A percentile compares a stretch with the other conserved stretches of the same genome.
Evolutionary conservation across 345 rosid genomes (phyloP).

Genomic region (Eucalyptus tenuipes): DNA sequence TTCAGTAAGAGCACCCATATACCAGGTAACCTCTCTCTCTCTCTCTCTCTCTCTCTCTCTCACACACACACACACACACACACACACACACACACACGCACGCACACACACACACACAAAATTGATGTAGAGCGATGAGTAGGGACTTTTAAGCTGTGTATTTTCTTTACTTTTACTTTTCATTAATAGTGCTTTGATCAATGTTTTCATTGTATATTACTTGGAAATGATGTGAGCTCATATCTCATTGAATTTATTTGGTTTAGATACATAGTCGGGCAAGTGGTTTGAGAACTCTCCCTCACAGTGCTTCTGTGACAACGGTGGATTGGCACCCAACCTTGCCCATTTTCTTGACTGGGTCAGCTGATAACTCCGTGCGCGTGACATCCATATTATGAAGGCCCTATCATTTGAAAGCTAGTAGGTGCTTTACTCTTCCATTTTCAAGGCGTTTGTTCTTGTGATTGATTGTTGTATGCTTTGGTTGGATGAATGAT

Average conservation of each 20-base stretch:
- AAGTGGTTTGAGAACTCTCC: conserved; percentile 41
- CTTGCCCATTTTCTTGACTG: conserved; percentile 55
- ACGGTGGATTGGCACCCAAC: conserved; percentile 78
- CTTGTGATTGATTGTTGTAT: not conserved
- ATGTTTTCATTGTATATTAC: not conserved
- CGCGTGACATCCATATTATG: conserved; percentile 39
- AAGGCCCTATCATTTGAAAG: not conserved
- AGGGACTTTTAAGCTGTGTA: not conserved
- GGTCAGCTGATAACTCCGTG: conserved; percentile 61
- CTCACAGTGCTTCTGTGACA: conserved; percentile 47
- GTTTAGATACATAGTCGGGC: conserved; percentile 34
- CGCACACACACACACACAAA: rapidly evolving
- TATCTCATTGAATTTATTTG: not conserved
- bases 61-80: not conserved
- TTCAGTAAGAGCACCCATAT: conserved; percentile 54
- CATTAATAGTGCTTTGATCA: not conserved
- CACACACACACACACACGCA: not conserved
- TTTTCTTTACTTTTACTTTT: not conserved
- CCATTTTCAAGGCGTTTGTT: not conserved
- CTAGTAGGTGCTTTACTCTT: not conserved
- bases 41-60: not conserved
- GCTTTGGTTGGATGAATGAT: not conserved
- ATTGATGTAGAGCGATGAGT: not conserved
- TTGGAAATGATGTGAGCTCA: not conserved
- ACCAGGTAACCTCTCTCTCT: conserved; percentile 20